These are phyloP conservation scores for Colletotrichum sp. DNA, from an alignment of 2,329 filamentous ascomycete genomes.

Conservation along the genomic window DNA sequence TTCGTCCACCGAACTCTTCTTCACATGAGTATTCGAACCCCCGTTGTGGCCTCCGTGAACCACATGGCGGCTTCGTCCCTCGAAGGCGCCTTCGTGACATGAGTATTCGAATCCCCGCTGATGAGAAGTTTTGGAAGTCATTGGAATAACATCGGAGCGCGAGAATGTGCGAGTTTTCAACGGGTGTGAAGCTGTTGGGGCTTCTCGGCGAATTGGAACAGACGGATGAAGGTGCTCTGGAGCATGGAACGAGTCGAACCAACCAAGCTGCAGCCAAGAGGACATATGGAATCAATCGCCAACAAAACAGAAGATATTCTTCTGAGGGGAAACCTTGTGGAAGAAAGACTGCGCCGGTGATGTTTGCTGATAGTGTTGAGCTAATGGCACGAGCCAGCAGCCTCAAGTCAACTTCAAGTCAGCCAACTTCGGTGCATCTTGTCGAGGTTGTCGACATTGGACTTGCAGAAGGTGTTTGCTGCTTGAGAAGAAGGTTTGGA, in stretches of 20 bases:
- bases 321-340: rapidly evolving
- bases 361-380: rapidly evolving
- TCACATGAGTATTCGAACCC: no score
- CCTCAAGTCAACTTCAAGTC: rapidly evolving
- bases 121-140: background rate
- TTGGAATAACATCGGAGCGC: background rate
- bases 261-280: rapidly evolving
- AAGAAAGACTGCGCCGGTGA: background rate
- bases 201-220: background rate
- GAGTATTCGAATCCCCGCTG: background rate
- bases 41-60: no score
- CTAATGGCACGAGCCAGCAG: background rate
- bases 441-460: background rate
- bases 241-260: background rate
- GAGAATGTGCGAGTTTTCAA: background rate
- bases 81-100: background rate
- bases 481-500: background rate
- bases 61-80: background rate
- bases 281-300: background rate
- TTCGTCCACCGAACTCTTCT: background rate
- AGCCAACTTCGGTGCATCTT: background rate
- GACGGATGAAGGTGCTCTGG: background rate
- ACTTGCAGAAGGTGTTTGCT: background rate
- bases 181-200: background rate
- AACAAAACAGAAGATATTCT: rapidly evolving